Evolutionary conservation across 2,329 filamentous ascomycete genomes (phyloP).

Genomic region (Xylariaceae sp.): DNA sequence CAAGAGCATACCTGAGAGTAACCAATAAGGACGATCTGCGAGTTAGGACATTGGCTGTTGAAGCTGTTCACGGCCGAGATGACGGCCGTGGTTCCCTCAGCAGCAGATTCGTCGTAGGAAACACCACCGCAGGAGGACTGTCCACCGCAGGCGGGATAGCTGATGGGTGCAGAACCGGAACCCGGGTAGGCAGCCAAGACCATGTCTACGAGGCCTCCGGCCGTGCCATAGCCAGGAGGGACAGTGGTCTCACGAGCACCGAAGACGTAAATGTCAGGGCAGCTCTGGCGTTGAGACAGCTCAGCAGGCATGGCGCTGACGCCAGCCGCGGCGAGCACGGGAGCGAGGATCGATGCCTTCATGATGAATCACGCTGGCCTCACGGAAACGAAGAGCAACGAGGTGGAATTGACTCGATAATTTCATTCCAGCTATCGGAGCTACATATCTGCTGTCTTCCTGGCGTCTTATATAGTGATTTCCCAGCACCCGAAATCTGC

Average conservation of each 20-base stretch:
- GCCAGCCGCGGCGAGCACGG: conserved; percentile 9
- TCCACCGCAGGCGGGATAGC: conserved; percentile 54
- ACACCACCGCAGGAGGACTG: conserved; percentile 49
- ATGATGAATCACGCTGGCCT: conserved; percentile 4
- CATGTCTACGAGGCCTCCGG: conserved; percentile 21
- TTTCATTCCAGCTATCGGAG: background rate
- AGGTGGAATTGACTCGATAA: background rate
- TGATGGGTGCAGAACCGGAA: conserved; percentile 42
- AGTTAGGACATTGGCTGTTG: conserved; percentile 49
- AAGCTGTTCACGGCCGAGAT: conserved; percentile 51
- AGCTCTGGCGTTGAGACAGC: conserved; percentile 14
- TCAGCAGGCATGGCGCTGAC: conserved; percentile 12
- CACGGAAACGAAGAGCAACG: background rate
- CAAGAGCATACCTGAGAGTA: conserved; percentile 45
- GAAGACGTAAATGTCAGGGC: conserved; percentile 18
- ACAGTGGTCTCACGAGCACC: conserved; percentile 21
- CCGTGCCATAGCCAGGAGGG: conserved; percentile 13
- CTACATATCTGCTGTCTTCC: background rate
- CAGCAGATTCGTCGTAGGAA: conserved; percentile 51
- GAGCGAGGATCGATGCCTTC: conserved; percentile 9
- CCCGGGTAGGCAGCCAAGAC: conserved; percentile 28
- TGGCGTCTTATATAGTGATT: conserved; percentile 11
- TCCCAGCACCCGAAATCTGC: background rate
- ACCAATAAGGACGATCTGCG: conserved; percentile 55
- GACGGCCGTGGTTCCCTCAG: conserved; percentile 50